These are phyloP conservation scores for Botrytis byssoidea DNA, from an alignment of 2,329 filamentous ascomycete genomes.

Conservation along the genomic window DNA sequence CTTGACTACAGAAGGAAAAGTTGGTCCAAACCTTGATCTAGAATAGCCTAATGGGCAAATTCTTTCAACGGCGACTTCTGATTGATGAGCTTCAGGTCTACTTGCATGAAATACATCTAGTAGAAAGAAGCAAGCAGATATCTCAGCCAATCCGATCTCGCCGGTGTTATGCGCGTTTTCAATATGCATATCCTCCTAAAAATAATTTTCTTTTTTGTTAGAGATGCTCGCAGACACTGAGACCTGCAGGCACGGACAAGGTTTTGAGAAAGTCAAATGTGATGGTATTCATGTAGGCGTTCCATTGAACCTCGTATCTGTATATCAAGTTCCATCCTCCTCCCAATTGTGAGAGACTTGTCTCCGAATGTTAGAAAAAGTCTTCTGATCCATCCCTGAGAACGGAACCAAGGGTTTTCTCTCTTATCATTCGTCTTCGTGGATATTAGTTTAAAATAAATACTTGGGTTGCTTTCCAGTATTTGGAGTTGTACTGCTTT, in stretches of 20 bases:
- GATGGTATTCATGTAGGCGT: slow-evolving; percentile 6
- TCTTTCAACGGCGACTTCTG: not conserved
- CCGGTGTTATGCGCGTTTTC: not conserved
- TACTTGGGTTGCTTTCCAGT: not conserved
- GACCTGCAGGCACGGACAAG: slow-evolving; percentile 18
- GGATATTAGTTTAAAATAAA: not conserved
- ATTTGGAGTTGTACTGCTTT: slow-evolving; percentile 3
- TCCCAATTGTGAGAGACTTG: not conserved
- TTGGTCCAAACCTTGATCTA: not conserved
- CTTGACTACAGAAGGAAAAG: slow-evolving; percentile 4
- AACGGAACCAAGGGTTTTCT: not conserved
- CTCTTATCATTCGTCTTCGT: slow-evolving; percentile 2
- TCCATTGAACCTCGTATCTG: slow-evolving; percentile 13
- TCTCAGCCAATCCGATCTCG: slow-evolving; percentile 7
- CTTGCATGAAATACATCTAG: not conserved
- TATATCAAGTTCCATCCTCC: not conserved
- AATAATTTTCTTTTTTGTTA: slow-evolving; percentile 11
- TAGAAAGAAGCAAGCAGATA: slow-evolving; percentile 13
- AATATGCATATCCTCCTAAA: not conserved
- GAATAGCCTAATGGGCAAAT: not conserved
- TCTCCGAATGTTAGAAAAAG: not conserved
- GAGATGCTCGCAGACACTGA: not conserved
- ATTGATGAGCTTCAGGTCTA: not conserved
- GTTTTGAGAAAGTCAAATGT: not conserved
- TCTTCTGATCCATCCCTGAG: slow-evolving; percentile 6